Evolutionary conservation across 352 stramenopile genomes (phyloP), one percentile per base, ranked within the genome.

Genomic region (Globisporangium alternatum): DNA sequence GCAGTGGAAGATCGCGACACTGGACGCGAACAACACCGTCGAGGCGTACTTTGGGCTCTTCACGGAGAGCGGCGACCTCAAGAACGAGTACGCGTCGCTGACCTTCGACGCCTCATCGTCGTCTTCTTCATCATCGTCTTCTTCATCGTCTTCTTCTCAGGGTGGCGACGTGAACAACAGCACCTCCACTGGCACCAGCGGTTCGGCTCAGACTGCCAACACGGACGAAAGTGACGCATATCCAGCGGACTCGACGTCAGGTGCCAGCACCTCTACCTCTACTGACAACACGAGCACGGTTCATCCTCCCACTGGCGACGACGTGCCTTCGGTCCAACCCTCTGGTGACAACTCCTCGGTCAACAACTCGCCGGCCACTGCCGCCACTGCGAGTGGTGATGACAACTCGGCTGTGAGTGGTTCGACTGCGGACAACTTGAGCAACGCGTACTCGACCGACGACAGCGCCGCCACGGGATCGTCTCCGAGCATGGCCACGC

Each of bases 21-120:
- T 77, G 28, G 67, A 70, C 22, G 77, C 70, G 47, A 78, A 87
- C 69, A 71, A 75, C 58, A 88, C 81, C 31, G 80, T 88, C 48
- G 82, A 91, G 70, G 80, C 78, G 37, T 86, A 89, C 69, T 91
- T 91, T 55, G 82, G 82, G 15, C 60, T 91, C 51, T 89, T 88
- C 59, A 78, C 71, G 31, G 43, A 70, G 28, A 67, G 78, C 35
- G 68, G 80, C n/a, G 61, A 60, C 25, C 71, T 91, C 62, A 91
- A 91, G 76, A 48, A 69, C 35, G 37, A 68, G 45, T 79, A 81
- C 67, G 43, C 68, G 13, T 37, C 64, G 19, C 47, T 85, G 48
- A 76, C 74, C 55, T 67, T 82, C 62, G 72, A 77, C 67, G 21
- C 12, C 30, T 28, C 31, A 28, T 31, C 59, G 21, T 1, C 45